Evolutionary conservation across 208 protist species (phyloP), one percentile per base, ranked within the genome.

Genomic region (Acanthamoeba royreba): DNA sequence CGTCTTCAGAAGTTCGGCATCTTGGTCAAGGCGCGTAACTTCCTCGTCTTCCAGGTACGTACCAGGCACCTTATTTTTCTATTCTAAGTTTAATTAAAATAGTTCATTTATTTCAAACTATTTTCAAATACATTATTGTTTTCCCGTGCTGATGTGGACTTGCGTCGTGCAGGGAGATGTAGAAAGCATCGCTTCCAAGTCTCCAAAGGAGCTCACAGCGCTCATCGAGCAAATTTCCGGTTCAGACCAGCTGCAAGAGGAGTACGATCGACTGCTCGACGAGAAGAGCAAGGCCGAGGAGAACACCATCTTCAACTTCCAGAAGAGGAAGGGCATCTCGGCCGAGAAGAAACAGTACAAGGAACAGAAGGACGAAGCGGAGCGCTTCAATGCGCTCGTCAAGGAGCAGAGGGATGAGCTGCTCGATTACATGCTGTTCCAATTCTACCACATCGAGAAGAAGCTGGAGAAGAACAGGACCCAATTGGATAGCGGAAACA

Each of bases 341-440:
- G 94, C 96, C 4, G 99, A 99, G 89, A 98, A 99, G 28, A 98
- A 98, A 53, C 98, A 99, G 95, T 98, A 98, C 93, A 98, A 98
- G 7, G 94, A 98, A 47, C 98, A 99, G 61, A 98, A 99, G 96
- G 98, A 99, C 85, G 99, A 99, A 95, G 98, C 98, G 0, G 98
- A 99, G 90, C 96, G 63, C 25, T 96, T 96, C 66, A n/a, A 94
- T 22, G n/a, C 69, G 4, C 45, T 96, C 31, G 33, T 92, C 4
- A 49, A 96, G 28, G 11, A 35, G 28, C 52, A 92, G 85, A 86
- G n/a, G 28, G 77, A 46, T n/a, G 77, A 25, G 13, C 1, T 55
- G 77, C 40, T 53, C 28, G 77, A 86, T n/a, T 53, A 86, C 46
- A 86, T 86, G 77, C 77, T 86, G 22, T 86, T 86, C 46, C 77